Evolutionary conservation across 768 basidiomycete species (phyloP).

Genomic region (Hypholoma sublateritium): DNA sequence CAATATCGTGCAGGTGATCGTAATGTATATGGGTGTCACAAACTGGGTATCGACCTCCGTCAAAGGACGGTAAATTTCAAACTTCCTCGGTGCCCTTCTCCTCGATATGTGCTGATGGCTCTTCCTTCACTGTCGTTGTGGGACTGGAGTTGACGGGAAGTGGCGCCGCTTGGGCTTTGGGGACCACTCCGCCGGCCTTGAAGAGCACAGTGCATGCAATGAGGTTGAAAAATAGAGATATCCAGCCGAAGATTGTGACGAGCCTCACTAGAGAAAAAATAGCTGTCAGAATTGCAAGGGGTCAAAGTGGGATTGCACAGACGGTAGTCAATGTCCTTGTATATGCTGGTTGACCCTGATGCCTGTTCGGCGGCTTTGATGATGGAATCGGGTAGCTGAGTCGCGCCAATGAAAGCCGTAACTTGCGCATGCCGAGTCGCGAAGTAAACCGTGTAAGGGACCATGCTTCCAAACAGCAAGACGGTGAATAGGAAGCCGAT

Average conservation of each 20-base stretch:
- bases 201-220: slow-evolving; percentile 23
- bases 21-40: too few relatives aligned
- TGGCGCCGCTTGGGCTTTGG: not conserved
- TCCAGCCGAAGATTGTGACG: slow-evolving; percentile 53
- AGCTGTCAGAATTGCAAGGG: not conserved
- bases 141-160: not conserved
- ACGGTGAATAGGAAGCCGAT: slow-evolving; percentile 11
- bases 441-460: slow-evolving; percentile 47
- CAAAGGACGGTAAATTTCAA: not conserved
- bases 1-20: too few relatives aligned
- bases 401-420: slow-evolving; percentile 36
- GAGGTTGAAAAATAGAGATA: slow-evolving; percentile 23
- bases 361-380: slow-evolving; percentile 34
- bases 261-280: slow-evolving; percentile 39
- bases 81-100: not conserved
- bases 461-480: slow-evolving; percentile 44
- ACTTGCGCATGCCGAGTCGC: slow-evolving; percentile 42
- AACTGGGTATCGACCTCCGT: too few relatives aligned
- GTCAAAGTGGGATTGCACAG: slow-evolving; percentile 20
- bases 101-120: not conserved
- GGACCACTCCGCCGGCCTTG: slow-evolving; percentile 10
- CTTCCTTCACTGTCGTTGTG: slow-evolving; percentile 15
- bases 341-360: slow-evolving; percentile 42
- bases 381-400: slow-evolving; percentile 32
- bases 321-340: slow-evolving; percentile 49